phyloP scores from a whole-genome alignment of 164 flowering plant genomes.

The Annona squamosa region DNA sequence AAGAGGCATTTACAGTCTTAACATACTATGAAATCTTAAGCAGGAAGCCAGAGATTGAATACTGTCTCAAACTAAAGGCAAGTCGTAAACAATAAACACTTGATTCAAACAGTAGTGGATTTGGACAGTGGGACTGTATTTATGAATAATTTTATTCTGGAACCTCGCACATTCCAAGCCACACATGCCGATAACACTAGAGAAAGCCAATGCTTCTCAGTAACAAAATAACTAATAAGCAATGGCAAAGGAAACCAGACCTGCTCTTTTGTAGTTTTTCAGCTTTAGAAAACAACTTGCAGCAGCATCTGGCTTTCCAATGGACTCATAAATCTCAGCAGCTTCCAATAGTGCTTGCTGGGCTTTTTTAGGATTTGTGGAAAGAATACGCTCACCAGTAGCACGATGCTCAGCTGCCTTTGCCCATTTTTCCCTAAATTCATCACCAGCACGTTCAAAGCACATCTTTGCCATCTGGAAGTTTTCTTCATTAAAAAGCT shows the following conservation, averaged over 20 bases:
- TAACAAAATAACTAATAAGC: not conserved
- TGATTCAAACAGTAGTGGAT: no score
- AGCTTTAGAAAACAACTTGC: constrained; percentile 55
- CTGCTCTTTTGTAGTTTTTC: constrained; percentile 53
- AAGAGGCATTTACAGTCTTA: no score
- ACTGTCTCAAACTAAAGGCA: no score
- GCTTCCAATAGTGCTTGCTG: constrained; percentile 34
- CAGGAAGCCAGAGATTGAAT: no score
- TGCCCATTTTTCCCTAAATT: constrained; percentile 40
- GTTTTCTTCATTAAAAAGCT: constrained; percentile 55
- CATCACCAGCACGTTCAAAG: constrained; percentile 69
- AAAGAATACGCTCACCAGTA: constrained; percentile 34
- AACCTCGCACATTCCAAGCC: not conserved
- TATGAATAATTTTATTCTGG: no score
- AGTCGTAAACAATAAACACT: no score
- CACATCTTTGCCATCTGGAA: constrained; percentile 74
- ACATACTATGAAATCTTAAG: no score
- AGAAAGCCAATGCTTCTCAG: not conserved
- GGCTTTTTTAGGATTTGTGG: constrained; percentile 38
- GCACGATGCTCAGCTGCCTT: constrained; percentile 53
- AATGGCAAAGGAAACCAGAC: constrained; percentile 17
- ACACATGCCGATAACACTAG: not conserved
- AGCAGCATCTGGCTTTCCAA: constrained; percentile 50
- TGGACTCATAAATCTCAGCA: constrained; percentile 53
- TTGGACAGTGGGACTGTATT: no score